Evolutionary conservation across 2,329 filamentous ascomycete genomes (phyloP), one percentile per base, ranked within the genome.

Genomic region (Colletotrichum echinochloae): DNA sequence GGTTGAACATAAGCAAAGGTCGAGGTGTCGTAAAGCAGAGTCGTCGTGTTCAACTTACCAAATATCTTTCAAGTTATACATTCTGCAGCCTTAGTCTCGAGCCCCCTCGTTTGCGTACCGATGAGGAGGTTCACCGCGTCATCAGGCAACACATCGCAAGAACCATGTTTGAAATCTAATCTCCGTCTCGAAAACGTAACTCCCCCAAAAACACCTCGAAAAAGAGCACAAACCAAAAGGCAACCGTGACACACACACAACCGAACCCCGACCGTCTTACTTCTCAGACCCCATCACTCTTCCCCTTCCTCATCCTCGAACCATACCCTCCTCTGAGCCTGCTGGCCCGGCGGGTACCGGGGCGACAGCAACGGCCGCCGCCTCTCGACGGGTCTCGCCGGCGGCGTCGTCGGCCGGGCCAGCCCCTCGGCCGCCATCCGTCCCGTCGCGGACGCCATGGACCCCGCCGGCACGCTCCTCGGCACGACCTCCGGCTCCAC

Each of bases 401-500:
- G 23, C n/a, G 33, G 12, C 30, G 30, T 26, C 23, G 23, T 44
- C 41, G 20, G 30, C n/a, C 26, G 52, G 6, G 28, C 5, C 44
- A 26, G 44, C 44, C 56, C 56, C n/a, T 23, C 41, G 12, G 39
- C 28, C 20, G 8, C 37, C 37, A 30, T 35, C 30, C 20, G 46
- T 30, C 37, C 18, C 26, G 30, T 30, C 46, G 18, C 18, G 33
- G 46, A 37, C 9, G n/a, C 37, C 8, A 30, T 6, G 23, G 18
- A 33, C 44, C 44, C 33, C 5, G 49, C 35, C 14, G 68, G 68
- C 30, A 71, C 44, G 65, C 68, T 71, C 28, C 46, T 61, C 57
- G 68, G 64, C 6, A 71, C 51, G 5, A 57, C 14, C 1, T 26
- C 64, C 51, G 68, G 60, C 8, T 30, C 33, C 6, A 68, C 46